phyloP scores from a whole-genome alignment of 148 eudicot species.

The Silene conica region DNA sequence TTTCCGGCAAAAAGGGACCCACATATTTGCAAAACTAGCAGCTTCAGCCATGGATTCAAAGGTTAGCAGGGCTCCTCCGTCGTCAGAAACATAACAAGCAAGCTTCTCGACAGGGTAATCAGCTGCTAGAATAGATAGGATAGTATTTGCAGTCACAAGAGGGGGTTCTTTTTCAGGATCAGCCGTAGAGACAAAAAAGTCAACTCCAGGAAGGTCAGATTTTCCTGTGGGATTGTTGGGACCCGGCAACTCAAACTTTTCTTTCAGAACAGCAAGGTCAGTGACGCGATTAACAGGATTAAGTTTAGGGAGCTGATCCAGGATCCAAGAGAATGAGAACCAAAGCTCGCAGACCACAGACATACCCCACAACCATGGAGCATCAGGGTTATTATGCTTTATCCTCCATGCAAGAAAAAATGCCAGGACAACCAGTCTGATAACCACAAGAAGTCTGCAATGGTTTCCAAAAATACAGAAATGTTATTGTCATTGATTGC shows the following conservation, averaged over 20 bases:
- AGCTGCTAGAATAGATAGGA: slow-evolving; percentile 75
- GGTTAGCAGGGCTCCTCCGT: slow-evolving; percentile 84
- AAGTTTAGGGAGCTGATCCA: slow-evolving; percentile 87
- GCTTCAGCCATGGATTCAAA: slow-evolving; percentile 98
- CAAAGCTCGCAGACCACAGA: slow-evolving; percentile 85
- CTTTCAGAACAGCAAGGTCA: slow-evolving; percentile 68
- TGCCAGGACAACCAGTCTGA: slow-evolving; percentile 63
- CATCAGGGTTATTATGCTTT: slow-evolving; percentile 56
- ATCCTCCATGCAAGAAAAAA: slow-evolving; percentile 81
- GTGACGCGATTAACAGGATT: slow-evolving; percentile 76
- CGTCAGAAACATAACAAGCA: slow-evolving; percentile 90
- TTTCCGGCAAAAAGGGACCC: slow-evolving; percentile 93
- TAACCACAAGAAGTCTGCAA: slow-evolving; percentile 71
- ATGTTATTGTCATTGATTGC: slow-evolving; percentile 3
- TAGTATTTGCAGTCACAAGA: slow-evolving; percentile 85
- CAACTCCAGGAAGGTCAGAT: slow-evolving; percentile 91
- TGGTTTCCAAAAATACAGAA: slow-evolving; percentile 5
- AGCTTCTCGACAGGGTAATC: slow-evolving; percentile 93
- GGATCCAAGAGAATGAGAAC: slow-evolving; percentile 97
- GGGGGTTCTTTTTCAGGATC: slow-evolving; percentile 97
- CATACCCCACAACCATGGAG: slow-evolving; percentile 87
- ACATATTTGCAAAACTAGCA: slow-evolving; percentile 85
- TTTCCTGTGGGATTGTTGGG: slow-evolving; percentile 70
- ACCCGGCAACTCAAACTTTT: slow-evolving; percentile 67
- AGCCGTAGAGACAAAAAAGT: slow-evolving; percentile 85